Evolutionary conservation across 108 stramenopile genomes (phyloP).

Genomic region (Stephanodiscus triporus): DNA sequence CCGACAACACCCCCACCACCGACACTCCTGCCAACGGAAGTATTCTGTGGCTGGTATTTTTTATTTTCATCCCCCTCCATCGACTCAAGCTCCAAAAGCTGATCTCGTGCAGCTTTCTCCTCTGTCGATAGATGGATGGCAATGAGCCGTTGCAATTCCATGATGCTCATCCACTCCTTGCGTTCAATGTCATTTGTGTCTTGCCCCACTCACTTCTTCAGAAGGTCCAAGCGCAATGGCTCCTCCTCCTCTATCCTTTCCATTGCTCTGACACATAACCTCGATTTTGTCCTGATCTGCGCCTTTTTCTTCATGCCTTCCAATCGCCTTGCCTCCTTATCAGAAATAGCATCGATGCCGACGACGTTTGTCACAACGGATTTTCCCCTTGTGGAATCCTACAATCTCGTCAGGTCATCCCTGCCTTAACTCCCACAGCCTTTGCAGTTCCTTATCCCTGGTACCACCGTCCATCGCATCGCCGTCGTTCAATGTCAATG

Average conservation of each 20-base stretch:
- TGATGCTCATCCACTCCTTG: constrained; percentile 5
- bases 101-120: not conserved
- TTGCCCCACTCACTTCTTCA: not conserved
- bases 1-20: not conserved
- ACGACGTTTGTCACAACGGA: not conserved
- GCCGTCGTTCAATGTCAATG: not conserved
- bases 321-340: constrained; percentile 6
- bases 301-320: not conserved
- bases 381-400: not conserved
- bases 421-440: not conserved
- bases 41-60: not conserved
- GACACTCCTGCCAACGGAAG: not conserved
- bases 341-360: not conserved
- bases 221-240: constrained; percentile 9
- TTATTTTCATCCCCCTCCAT: not conserved
- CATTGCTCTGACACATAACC: not conserved
- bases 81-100: not conserved
- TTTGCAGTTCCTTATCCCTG: not conserved
- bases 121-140: not conserved
- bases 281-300: not conserved
- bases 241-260: not conserved
- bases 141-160: constrained; percentile 1
- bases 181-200: constrained; percentile 1
- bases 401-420: not conserved
- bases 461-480: not conserved